Percentiles rank a stretch among this genome's conserved stretches.
Conservation (phyloP, 2,329 filamentous ascomycete species). For the Neonectria ditissima region DNA sequence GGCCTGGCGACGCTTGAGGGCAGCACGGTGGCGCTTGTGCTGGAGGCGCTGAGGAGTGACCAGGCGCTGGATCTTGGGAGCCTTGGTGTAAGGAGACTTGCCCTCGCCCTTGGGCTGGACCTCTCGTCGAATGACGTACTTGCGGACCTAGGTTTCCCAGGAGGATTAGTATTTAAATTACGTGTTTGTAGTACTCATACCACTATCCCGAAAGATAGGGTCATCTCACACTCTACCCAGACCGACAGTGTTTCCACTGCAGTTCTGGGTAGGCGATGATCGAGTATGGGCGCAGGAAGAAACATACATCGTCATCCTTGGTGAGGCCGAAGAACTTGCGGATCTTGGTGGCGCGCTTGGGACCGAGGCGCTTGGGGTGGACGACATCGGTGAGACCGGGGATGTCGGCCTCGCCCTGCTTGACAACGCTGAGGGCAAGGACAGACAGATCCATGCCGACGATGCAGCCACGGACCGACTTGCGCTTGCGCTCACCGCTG, state of each 20-base stretch:
- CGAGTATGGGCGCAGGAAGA: conserved; percentile 64
- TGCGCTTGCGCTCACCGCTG: conserved; percentile 98
- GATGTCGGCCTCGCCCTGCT: conserved; percentile 95
- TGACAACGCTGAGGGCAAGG: conserved; percentile 93
- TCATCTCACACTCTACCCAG: conserved; percentile 71
- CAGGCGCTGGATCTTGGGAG: conserved; percentile 99
- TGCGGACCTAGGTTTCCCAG: conserved; percentile 79
- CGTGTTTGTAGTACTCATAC: conserved; percentile 41
- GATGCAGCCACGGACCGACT: conserved; percentile 99
- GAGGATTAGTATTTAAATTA: conserved; percentile 52
- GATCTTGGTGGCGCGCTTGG: conserved; percentile 99
- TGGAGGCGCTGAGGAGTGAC: conserved; percentile 99
- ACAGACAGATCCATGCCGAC: conserved; percentile 96
- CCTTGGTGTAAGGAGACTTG: conserved; percentile 99
- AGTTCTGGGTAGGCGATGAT: conserved; percentile 78
- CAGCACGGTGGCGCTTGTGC: conserved; percentile 98
- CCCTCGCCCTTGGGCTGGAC: conserved; percentile 97
- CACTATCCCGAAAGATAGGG: conserved; percentile 39
- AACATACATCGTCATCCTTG: conserved; percentile 99
- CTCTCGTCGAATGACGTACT: conserved; percentile 99
- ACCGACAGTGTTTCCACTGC: conserved; percentile 58
- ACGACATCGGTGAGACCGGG: conserved; percentile 97
- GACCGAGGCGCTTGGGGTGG: conserved; percentile 98
- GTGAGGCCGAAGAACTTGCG: conserved; percentile 99
- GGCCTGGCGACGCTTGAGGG: conserved; percentile 97